A percentile compares a stretch with the other conserved stretches of the same genome.
Evolutionary conservation across 2,329 filamentous ascomycete species (phyloP).

Genomic region (Colletotrichum liriopes): DNA sequence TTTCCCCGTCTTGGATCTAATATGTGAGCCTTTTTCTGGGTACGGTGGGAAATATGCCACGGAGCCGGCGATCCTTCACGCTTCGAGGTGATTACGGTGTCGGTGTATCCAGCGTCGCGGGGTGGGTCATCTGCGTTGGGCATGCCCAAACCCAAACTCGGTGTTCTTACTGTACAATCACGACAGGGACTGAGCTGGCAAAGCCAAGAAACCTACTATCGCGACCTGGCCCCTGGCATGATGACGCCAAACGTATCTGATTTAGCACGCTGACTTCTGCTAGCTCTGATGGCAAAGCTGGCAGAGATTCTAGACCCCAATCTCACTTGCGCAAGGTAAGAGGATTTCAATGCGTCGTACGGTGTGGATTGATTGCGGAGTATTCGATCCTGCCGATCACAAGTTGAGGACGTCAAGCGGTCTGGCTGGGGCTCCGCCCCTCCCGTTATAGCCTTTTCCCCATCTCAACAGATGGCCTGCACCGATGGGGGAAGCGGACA

Average conservation of each 20-base stretch:
- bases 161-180: background rate
- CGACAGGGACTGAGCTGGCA: background rate
- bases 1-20: background rate
- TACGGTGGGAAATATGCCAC: background rate
- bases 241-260: background rate
- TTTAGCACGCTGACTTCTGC: no score
- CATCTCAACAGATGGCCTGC: background rate
- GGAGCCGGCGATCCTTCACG: background rate
- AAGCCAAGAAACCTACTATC: background rate
- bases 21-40: background rate
- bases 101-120: conserved; percentile 16
- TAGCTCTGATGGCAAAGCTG: background rate
- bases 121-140: background rate
- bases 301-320: background rate
- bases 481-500: background rate
- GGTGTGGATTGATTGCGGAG: background rate
- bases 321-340: no score
- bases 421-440: background rate
- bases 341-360: background rate
- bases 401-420: background rate
- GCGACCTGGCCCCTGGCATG: background rate
- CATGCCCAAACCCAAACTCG: background rate
- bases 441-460: background rate
- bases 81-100: conserved; percentile 27
- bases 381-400: background rate